Conservation (phyloP, 164 flowering plant genomes). For the Warburgia ugandensis region DNA sequence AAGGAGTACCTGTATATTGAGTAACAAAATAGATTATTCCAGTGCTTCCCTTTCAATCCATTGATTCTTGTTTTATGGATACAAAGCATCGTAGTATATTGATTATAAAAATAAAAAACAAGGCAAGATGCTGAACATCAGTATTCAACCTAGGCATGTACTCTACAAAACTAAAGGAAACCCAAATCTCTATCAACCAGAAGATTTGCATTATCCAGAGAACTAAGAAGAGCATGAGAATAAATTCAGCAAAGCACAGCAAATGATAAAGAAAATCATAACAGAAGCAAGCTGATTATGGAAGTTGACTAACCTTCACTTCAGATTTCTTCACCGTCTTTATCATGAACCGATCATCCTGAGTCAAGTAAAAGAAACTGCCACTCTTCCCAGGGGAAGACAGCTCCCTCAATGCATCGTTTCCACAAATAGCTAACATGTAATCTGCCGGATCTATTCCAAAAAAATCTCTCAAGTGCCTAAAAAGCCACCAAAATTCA, state of each 20-base stretch:
- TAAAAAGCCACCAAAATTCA: conserved; percentile 18
- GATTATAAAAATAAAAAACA: too few relatives aligned
- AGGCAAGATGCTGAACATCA: too few relatives aligned
- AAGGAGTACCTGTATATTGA: conserved; percentile 30
- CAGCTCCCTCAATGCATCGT: conserved; percentile 59
- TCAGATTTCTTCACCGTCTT: conserved; percentile 82
- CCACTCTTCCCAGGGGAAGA: conserved; percentile 76
- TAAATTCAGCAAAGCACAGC: too few relatives aligned
- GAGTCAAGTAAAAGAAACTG: conserved; percentile 72
- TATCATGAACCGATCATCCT: conserved; percentile 79
- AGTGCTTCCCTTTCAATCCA: too few relatives aligned
- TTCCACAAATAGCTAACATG: conserved; percentile 65
- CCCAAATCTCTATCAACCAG: too few relatives aligned
- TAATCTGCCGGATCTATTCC: conserved; percentile 60
- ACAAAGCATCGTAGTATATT: too few relatives aligned
- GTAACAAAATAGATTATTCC: too few relatives aligned
- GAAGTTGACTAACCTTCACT: conserved; percentile 51
- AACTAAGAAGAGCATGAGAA: too few relatives aligned
- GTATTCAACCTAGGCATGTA: too few relatives aligned
- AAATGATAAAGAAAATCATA: neutral
- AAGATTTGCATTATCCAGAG: too few relatives aligned
- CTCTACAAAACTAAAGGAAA: too few relatives aligned
- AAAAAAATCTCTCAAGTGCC: conserved; percentile 53
- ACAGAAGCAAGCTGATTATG: neutral
- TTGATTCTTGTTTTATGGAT: too few relatives aligned